These are phyloP conservation scores for Magnaporthiopsis poae DNA, from an alignment of 2,329 filamentous ascomycete genomes.

Conservation along the genomic window DNA sequence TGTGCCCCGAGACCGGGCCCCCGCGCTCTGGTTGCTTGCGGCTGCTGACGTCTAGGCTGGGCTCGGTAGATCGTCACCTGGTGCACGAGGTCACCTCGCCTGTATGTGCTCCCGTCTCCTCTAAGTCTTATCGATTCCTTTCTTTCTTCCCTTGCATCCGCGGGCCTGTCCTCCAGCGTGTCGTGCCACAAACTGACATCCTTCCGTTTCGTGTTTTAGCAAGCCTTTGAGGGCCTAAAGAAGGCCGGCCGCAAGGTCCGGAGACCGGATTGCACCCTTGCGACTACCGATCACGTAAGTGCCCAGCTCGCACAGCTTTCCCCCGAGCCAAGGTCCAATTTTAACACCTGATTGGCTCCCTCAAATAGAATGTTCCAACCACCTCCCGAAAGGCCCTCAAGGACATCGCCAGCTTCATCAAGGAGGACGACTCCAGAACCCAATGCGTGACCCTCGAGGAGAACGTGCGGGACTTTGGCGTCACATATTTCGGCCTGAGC, in stretches of 20 bases:
- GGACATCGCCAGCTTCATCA: conserved; percentile 85
- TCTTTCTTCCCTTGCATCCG: too few species aligned
- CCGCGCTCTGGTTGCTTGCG: conserved; percentile 1
- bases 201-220: conserved; percentile 37
- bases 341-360: conserved; percentile 12
- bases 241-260: conserved; percentile 82
- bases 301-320: not conserved
- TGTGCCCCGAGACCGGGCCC: conserved; percentile 9
- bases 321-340: not conserved
- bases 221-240: conserved; percentile 92
- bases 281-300: conserved; percentile 90
- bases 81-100: conserved; percentile 98
- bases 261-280: conserved; percentile 90
- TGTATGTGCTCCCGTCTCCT: conserved; percentile 38
- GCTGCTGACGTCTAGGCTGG: conserved; percentile 1
- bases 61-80: conserved; percentile 68
- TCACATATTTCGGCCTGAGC: conserved; percentile 93
- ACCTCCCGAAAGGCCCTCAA: conserved; percentile 84
- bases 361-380: conserved; percentile 76
- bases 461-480: conserved; percentile 90
- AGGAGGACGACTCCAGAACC: conserved; percentile 83
- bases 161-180: not conserved
- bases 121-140: not conserved
- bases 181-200: conserved; percentile 12
- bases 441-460: conserved; percentile 95